Percentiles rank a stretch among this genome's conserved stretches.
Evolutionary conservation across 768 basidiomycete species (phyloP).

Genomic region (Suillus subluteus): DNA sequence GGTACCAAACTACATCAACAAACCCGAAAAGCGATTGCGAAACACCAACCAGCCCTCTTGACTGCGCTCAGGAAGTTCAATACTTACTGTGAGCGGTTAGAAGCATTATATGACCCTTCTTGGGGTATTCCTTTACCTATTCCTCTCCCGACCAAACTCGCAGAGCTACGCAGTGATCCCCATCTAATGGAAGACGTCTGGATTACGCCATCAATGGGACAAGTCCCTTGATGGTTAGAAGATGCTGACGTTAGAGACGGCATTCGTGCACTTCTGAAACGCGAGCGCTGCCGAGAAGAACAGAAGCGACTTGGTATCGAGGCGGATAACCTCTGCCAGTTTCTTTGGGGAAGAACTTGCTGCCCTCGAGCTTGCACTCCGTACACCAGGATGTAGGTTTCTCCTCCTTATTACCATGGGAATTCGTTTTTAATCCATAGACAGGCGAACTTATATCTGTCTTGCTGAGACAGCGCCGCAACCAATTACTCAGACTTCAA

Average conservation of each 20-base stretch:
- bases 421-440: no score
- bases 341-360: constrained; percentile 39
- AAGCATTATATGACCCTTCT: neutral
- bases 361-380: constrained; percentile 24
- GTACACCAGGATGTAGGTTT: constrained; percentile 16
- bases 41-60: constrained; percentile 27
- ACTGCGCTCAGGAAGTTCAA: constrained; percentile 1
- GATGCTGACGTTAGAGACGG: constrained; percentile 34
- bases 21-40: constrained; percentile 33
- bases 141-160: constrained; percentile 3
- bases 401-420: no score
- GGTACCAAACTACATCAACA: constrained; percentile 38
- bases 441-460: no score
- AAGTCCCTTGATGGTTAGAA: constrained; percentile 36
- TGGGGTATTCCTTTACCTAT: neutral
- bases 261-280: constrained; percentile 33
- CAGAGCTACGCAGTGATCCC: constrained; percentile 9
- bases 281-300: constrained; percentile 36
- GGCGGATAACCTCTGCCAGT: constrained; percentile 37
- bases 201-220: constrained; percentile 25
- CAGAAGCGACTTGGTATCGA: constrained; percentile 28
- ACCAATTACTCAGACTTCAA: no score
- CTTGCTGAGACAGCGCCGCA: no score
- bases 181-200: constrained; percentile 42
- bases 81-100: neutral